Percentiles rank a stretch among this genome's conserved stretches.
Conservation (phyloP, 345 rosid species). For the Populus simonii region DNA sequence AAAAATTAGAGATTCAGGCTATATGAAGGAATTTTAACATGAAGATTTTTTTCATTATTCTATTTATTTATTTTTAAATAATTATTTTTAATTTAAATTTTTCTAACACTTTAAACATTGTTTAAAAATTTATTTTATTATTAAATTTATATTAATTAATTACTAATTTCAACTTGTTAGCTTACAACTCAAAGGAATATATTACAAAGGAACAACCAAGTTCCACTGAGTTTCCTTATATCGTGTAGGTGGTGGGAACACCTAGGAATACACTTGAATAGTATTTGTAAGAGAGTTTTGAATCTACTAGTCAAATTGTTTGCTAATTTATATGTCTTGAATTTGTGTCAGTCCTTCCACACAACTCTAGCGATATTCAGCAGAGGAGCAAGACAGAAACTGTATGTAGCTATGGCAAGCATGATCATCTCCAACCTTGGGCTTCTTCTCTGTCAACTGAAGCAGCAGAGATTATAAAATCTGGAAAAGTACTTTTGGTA, state of each 20-base stretch:
- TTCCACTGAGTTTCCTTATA: not conserved
- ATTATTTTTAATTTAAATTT: too few relatives aligned
- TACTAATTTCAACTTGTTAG: too few relatives aligned
- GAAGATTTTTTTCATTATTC: too few relatives aligned
- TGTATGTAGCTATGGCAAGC: slow-evolving; percentile 39
- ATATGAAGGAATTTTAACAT: too few relatives aligned
- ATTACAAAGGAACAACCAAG: too few relatives aligned
- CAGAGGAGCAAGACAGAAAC: slow-evolving; percentile 13
- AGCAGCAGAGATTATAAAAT: slow-evolving; percentile 14
- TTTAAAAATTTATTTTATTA: too few relatives aligned
- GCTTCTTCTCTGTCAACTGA: slow-evolving; percentile 26
- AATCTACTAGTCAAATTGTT: not conserved
- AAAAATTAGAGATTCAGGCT: too few relatives aligned
- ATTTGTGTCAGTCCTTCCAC: not conserved
- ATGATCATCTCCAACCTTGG: slow-evolving; percentile 33
- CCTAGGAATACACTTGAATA: not conserved
- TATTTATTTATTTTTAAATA: too few relatives aligned
- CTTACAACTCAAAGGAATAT: too few relatives aligned
- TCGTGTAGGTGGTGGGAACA: not conserved
- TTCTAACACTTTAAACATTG: too few relatives aligned
- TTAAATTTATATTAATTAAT: too few relatives aligned
- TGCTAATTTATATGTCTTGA: not conserved
- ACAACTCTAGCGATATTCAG: not conserved
- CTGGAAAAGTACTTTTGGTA: slow-evolving; percentile 5
- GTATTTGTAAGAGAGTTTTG: not conserved